Evolutionary conservation across 441 rosid genomes (phyloP), one percentile per base, ranked within the genome.

Genomic region (Metrosideros polymorpha): DNA sequence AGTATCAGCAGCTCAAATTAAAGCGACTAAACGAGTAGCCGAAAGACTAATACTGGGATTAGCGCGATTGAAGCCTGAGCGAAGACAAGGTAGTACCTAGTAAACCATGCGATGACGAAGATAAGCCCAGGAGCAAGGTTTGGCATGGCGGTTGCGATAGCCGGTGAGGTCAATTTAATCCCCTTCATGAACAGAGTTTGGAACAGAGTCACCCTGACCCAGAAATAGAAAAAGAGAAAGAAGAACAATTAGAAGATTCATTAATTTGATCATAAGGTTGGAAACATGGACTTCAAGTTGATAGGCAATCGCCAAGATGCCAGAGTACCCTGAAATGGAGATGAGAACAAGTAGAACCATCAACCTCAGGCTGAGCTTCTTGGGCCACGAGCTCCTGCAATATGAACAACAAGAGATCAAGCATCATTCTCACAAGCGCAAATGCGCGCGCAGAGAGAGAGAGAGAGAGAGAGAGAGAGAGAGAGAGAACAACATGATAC

Each of bases 131-230:
- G 98, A 90, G 96, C 95, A 35, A 96, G 95, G 89, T 97, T 97
- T 13, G 96, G 99, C 99, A 97, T 97, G 50, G 99, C 96, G 55
- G 98, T 97, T 83, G 98, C 99, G 89, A 94, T 85, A 63, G 98
- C 95, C 57, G 98, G 97, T 82, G 99, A 95, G 18, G 97, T 96
- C 76, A 94, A 89, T 86, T 94, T 88, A 56, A 97, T 93, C 84
- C 99, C 99, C 88, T 95, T 91, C n/a, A 96, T 89, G 87, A 92
- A 93, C 54, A 95, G 88, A 50, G 91, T 88, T 84, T 97, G 99
- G 86, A 95, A 96, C 87, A 95, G 86, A 57, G 98, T 95, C 63
- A 96, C 94, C 91, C 99, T 97, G 95, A 84, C 49, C 71, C 61
- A 82, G 51, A 85, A 82, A 22, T 35, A 32, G 25, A 57, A 22